A percentile compares a stretch with the other conserved stretches of the same genome.
Evolutionary conservation across 176 grass and related monocot genomes (phyloP).

Genomic region (Elaeis guineensis): DNA sequence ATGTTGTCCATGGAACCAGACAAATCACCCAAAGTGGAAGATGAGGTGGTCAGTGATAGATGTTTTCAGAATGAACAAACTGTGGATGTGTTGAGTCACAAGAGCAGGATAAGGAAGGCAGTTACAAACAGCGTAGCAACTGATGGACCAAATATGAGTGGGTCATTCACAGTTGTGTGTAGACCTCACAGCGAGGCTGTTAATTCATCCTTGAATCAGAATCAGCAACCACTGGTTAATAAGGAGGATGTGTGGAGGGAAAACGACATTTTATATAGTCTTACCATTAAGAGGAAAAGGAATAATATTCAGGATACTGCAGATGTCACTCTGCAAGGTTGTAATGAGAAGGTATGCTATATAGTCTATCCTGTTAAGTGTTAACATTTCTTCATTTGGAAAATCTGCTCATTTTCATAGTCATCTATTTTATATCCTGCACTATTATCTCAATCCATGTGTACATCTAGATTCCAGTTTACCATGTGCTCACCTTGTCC

Average conservation of each 20-base stretch:
- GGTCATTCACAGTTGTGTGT: slow-evolving; percentile 19
- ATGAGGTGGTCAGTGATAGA: not conserved
- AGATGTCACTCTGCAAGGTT: not conserved
- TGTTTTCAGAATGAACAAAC: not conserved
- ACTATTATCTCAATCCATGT: too few species aligned
- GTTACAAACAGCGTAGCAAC: not conserved
- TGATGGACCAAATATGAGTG: slow-evolving; percentile 7
- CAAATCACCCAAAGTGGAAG: not conserved
- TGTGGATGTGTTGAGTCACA: slow-evolving; percentile 13
- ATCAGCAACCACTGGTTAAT: not conserved
- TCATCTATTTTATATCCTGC: too few species aligned
- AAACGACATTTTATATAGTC: not conserved
- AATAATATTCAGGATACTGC: too few species aligned
- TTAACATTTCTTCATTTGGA: too few species aligned
- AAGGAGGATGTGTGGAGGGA: not conserved
- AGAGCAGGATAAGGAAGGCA: slow-evolving; percentile 6
- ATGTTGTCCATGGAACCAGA: slow-evolving; percentile 5
- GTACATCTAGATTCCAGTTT: too few species aligned
- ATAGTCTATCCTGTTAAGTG: too few species aligned
- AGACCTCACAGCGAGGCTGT: not conserved
- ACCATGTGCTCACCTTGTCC: too few species aligned
- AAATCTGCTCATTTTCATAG: too few species aligned
- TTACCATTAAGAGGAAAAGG: too few species aligned
- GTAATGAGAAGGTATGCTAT: slow-evolving; percentile 8
- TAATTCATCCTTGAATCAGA: slow-evolving; percentile 1